Evolutionary conservation across 1,139 yeast species (phyloP).

Genomic region (Schwanniomyces etchellsii): DNA sequence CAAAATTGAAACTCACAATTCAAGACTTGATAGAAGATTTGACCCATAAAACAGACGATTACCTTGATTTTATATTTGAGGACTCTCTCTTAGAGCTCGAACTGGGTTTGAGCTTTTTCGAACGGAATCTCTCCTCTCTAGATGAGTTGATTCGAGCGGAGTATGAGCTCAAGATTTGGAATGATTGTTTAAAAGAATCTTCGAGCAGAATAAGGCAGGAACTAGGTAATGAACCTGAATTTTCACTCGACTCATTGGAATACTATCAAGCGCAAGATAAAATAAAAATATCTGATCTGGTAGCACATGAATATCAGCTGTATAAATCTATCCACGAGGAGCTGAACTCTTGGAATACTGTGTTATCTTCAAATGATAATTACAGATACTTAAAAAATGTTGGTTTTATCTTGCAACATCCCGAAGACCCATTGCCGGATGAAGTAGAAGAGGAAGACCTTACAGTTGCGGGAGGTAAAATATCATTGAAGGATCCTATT

Average conservation of each 20-base stretch:
- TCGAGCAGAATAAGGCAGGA: slow-evolving; percentile 5
- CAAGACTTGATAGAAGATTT: slow-evolving; percentile 6
- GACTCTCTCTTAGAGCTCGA: slow-evolving; percentile 2
- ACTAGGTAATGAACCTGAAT: slow-evolving; percentile 5
- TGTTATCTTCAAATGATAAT: slow-evolving; percentile 6
- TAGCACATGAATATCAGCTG: slow-evolving; percentile 5
- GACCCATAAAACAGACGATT: slow-evolving; percentile 6
- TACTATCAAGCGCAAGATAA: slow-evolving; percentile 2
- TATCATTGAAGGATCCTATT: slow-evolving; percentile 62
- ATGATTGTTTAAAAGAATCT: slow-evolving; percentile 6
- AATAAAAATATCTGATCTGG: slow-evolving; percentile 4
- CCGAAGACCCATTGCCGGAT: slow-evolving; percentile 40
- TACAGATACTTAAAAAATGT: slow-evolving; percentile 23
- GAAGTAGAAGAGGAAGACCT: slow-evolving; percentile 45
- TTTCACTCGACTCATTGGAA: slow-evolving; percentile 5
- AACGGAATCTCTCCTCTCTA: slow-evolving; percentile 4
- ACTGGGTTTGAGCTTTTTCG: slow-evolving; percentile 3
- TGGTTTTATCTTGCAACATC: slow-evolving; percentile 26
- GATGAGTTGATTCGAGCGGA: slow-evolving; percentile 4
- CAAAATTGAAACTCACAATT: slow-evolving; percentile 3
- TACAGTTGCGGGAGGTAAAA: slow-evolving; percentile 60
- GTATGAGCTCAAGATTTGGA: slow-evolving; percentile 4
- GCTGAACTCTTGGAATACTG: slow-evolving; percentile 3
- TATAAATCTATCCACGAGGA: slow-evolving; percentile 2
- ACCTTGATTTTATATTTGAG: slow-evolving; percentile 5